Conservation (phyloP, 2,329 filamentous ascomycete genomes). For the Aspergillus persii region DNA sequence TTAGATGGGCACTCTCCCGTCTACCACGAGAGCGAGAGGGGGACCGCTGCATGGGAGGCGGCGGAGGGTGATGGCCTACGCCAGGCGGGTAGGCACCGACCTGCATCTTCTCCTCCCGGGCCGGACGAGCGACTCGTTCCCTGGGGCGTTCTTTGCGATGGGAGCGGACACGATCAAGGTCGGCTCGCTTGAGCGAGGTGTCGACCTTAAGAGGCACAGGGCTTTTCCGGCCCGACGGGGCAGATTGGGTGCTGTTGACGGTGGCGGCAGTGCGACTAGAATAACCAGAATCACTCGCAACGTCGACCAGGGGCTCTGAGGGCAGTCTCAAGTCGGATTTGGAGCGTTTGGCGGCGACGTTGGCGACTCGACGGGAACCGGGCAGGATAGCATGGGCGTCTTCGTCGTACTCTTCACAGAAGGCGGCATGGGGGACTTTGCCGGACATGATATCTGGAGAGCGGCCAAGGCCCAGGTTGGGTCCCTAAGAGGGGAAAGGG, state of each 20-base stretch:
- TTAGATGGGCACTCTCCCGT: slow-evolving; percentile 27
- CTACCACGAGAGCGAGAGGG: slow-evolving; percentile 35
- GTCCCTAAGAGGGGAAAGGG: slow-evolving; percentile 25
- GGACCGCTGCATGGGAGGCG: slow-evolving; percentile 28
- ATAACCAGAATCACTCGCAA: slow-evolving; percentile 61
- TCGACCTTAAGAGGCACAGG: slow-evolving; percentile 39
- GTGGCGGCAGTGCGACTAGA: slow-evolving; percentile 58
- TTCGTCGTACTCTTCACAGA: slow-evolving; percentile 50
- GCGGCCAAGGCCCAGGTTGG: slow-evolving; percentile 26
- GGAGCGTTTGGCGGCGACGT: slow-evolving; percentile 51
- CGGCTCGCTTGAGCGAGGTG: slow-evolving; percentile 30
- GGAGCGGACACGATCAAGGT: slow-evolving; percentile 27
- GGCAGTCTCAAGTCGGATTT: slow-evolving; percentile 40
- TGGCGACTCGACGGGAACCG: slow-evolving; percentile 50
- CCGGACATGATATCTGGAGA: slow-evolving; percentile 37
- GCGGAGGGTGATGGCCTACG: slow-evolving; percentile 23
- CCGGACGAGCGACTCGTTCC: slow-evolving; percentile 25
- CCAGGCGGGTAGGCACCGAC: slow-evolving; percentile 29
- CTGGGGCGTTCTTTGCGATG: slow-evolving; percentile 34
- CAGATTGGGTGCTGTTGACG: slow-evolving; percentile 53
- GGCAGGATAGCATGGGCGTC: slow-evolving; percentile 42
- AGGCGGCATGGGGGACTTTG: slow-evolving; percentile 43
- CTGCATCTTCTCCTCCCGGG: slow-evolving; percentile 37
- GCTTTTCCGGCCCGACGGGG: slow-evolving; percentile 42
- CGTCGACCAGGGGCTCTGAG: slow-evolving; percentile 42